phyloP scores from a whole-genome alignment of 179 eudicot genomes.

The Silene coronaria region DNA sequence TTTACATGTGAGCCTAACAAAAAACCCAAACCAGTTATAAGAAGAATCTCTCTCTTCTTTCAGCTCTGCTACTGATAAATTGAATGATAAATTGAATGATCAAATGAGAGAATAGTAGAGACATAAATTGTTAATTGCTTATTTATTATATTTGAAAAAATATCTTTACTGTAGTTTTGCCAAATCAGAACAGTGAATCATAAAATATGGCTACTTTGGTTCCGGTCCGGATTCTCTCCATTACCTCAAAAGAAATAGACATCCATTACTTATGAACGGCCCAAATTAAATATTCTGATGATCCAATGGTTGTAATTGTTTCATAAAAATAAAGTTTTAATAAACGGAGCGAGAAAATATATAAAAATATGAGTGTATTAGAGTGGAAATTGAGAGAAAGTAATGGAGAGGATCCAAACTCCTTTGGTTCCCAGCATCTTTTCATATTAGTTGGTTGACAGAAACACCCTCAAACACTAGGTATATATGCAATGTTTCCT shows the following conservation, averaged over 20 bases:
- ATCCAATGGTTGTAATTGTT: too few relatives aligned
- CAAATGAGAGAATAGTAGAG: slow-evolving; percentile 9
- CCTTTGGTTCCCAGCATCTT: slow-evolving; percentile 1
- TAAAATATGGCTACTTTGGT: slow-evolving; percentile 9
- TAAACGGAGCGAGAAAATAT: too few relatives aligned
- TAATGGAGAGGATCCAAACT: too few relatives aligned
- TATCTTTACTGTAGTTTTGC: slow-evolving; percentile 4
- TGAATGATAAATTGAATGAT: slow-evolving; percentile 20
- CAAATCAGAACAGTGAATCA: slow-evolving; percentile 15
- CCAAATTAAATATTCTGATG: too few relatives aligned
- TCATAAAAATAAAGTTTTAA: too few relatives aligned
- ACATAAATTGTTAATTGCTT: slow-evolving; percentile 14
- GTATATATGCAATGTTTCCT: background rate
- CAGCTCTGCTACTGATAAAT: slow-evolving; percentile 8
- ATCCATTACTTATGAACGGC: too few relatives aligned
- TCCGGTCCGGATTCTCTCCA: too few relatives aligned
- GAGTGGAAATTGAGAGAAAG: too few relatives aligned
- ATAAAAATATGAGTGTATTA: too few relatives aligned
- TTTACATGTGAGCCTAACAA: slow-evolving; percentile 31
- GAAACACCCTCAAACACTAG: background rate
- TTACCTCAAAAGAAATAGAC: too few relatives aligned
- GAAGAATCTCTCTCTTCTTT: slow-evolving; percentile 11
- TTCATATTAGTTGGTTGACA: background rate
- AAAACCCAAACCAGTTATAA: slow-evolving; percentile 13
- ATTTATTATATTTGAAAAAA: background rate